A percentile compares a stretch with the other conserved stretches of the same genome.
These are phyloP conservation scores for Cercospora sp. DNA, from an alignment of 2,329 filamentous ascomycete species.

Conservation along the genomic window DNA sequence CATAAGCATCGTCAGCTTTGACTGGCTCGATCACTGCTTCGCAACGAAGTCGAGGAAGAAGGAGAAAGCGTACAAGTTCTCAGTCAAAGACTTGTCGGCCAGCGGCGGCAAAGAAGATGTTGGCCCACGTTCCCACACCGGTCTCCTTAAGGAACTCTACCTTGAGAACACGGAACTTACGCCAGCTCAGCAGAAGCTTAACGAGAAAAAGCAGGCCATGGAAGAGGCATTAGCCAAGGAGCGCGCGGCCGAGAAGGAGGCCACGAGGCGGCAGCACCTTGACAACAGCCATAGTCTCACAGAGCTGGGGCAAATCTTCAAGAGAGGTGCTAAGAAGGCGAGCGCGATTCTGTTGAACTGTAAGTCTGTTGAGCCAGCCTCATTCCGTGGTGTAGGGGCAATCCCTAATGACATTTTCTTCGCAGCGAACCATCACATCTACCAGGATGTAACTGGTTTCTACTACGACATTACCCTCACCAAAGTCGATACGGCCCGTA, in stretches of 20 bases:
- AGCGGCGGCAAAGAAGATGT: slow-evolving; percentile 37
- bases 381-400: slow-evolving; percentile 43
- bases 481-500: slow-evolving; percentile 51
- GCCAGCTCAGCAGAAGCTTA: slow-evolving; percentile 24
- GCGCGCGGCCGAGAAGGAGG: slow-evolving; percentile 17
- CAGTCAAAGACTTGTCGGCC: slow-evolving; percentile 2
- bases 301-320: slow-evolving; percentile 29
- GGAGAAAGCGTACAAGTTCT: slow-evolving; percentile 19
- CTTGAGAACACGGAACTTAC: slow-evolving; percentile 39
- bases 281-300: slow-evolving; percentile 25
- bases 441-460: slow-evolving; percentile 63
- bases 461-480: slow-evolving; percentile 63
- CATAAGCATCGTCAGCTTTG: slow-evolving; percentile 43
- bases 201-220: slow-evolving; percentile 38
- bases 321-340: slow-evolving; percentile 30
- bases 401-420: slow-evolving; percentile 6
- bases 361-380: slow-evolving; percentile 34
- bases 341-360: slow-evolving; percentile 36
- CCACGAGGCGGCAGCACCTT: slow-evolving; percentile 21
- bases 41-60: slow-evolving; percentile 33
- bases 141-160: slow-evolving; percentile 36
- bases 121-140: slow-evolving; percentile 29
- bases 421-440: slow-evolving; percentile 63
- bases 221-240: slow-evolving; percentile 24
- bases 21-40: slow-evolving; percentile 55